Evolutionary conservation across 495 filamentous ascomycete genomes (phyloP).

Genomic region (Penicillium parvum): DNA sequence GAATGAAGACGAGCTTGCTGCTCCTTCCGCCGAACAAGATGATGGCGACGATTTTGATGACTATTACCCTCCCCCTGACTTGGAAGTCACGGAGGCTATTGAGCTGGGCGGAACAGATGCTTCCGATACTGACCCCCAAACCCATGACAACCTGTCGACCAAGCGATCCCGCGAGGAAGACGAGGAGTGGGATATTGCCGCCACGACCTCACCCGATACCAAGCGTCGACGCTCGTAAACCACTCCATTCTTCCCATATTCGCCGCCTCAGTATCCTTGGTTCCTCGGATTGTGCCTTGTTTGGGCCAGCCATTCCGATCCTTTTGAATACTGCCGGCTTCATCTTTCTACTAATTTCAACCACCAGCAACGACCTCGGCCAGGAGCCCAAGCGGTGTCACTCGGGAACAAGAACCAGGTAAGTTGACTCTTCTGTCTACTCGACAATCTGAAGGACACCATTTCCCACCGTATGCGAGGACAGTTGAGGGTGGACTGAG

Average conservation of each 20-base stretch:
- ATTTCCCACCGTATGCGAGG: no score
- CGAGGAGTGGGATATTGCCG: slow-evolving; percentile 26
- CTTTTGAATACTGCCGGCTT: slow-evolving; percentile 3
- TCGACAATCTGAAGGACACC: no score
- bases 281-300: no score
- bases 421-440: slow-evolving; percentile 13
- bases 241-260: background rate
- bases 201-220: slow-evolving; percentile 18
- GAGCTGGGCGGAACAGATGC: slow-evolving; percentile 22
- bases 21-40: slow-evolving; percentile 9
- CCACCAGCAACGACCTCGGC: slow-evolving; percentile 13
- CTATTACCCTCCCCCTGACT: slow-evolving; percentile 11
- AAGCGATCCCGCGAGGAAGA: slow-evolving; percentile 32
- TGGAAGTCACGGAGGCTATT: slow-evolving; percentile 15
- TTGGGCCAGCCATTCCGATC: no score
- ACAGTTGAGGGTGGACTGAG: background rate
- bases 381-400: background rate
- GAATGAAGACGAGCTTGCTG: slow-evolving; percentile 9
- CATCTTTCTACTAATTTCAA: slow-evolving; percentile 10
- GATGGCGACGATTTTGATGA: slow-evolving; percentile 21
- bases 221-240: slow-evolving; percentile 30
- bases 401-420: slow-evolving; percentile 12
- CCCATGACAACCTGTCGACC: slow-evolving; percentile 15
- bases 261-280: background rate
- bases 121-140: slow-evolving; percentile 16